Evolutionary conservation across 768 basidiomycete species (phyloP), one percentile per base, ranked within the genome.

Genomic region (Daedalea quercina): DNA sequence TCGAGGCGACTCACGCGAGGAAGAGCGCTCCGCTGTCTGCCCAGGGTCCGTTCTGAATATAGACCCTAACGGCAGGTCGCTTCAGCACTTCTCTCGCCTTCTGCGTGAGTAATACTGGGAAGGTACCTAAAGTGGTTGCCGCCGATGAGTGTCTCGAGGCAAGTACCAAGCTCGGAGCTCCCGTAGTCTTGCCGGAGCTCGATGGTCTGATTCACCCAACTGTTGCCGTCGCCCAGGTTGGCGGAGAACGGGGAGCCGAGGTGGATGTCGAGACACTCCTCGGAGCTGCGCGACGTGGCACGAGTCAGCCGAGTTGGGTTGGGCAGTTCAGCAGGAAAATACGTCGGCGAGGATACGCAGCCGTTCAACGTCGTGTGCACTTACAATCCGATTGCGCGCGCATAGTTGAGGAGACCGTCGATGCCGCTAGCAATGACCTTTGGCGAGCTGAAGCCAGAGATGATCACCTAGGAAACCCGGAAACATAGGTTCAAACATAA

Each of bases 311-410:
- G n/a, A n/a, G n/a, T n/a, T n/a, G n/a, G n/a, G n/a, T n/a, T n/a
- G n/a, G n/a, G n/a, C n/a, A n/a, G n/a, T n/a, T n/a, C n/a, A n/a
- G n/a, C n/a, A n/a, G n/a, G n/a, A n/a, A n/a, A n/a, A n/a, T n/a
- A n/a, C n/a, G n/a, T n/a, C n/a, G n/a, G n/a, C n/a, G n/a, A n/a
- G n/a, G n/a, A n/a, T n/a, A n/a, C n/a, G n/a, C n/a, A n/a, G n/a
- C n/a, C n/a, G n/a, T n/a, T n/a, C n/a, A n/a, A n/a, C n/a, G 35
- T 50, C 35, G 17, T 24, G n/a, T n/a, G n/a, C 24, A 67, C 76
- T 56, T 58, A 85, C 84, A 84, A 85, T 15, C 82, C 83, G 50
- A 85, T 76, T 3, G 83, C 76, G 31, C 65, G 72, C 0, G 81
- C 84, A 60, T 73, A 86, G 58, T 83, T 84, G 43, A 81, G 41